phyloP scores from a whole-genome alignment of 306 rosid species.

The Alnus glutinosa region DNA sequence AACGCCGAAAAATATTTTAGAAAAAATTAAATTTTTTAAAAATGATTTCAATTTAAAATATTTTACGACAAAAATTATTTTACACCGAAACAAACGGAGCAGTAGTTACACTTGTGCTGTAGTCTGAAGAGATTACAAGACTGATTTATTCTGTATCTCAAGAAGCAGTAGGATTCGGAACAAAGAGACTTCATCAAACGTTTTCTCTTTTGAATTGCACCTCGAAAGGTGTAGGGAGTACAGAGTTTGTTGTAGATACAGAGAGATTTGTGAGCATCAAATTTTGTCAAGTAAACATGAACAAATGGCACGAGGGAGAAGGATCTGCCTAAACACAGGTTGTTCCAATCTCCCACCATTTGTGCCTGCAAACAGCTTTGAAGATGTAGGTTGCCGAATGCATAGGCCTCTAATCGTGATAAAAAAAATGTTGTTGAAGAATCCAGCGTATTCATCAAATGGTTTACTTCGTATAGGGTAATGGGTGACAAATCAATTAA shows the following conservation, averaged over 20 bases:
- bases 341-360: constrained; percentile 7
- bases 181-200: neutral
- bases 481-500: neutral
- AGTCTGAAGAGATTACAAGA: neutral
- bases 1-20: too few species aligned
- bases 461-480: neutral
- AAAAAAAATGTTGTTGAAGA: neutral
- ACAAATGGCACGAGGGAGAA: neutral
- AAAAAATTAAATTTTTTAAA: too few species aligned
- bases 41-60: too few species aligned
- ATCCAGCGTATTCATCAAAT: neutral
- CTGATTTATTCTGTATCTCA: neutral
- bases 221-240: neutral
- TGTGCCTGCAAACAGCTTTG: constrained; percentile 19
- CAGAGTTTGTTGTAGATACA: constrained; percentile 3
- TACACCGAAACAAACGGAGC: too few species aligned
- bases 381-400: constrained; percentile 4
- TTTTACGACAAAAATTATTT: too few species aligned
- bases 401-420: constrained; percentile 16
- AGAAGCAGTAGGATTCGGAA: neutral
- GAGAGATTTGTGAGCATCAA: constrained; percentile 17
- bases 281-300: constrained; percentile 14
- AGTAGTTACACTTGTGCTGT: too few species aligned
- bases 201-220: neutral
- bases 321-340: constrained; percentile 20